Evolutionary conservation across 345 rosid species (phyloP), one percentile per base, ranked within the genome.

Genomic region (Schrenkiella parvula): DNA sequence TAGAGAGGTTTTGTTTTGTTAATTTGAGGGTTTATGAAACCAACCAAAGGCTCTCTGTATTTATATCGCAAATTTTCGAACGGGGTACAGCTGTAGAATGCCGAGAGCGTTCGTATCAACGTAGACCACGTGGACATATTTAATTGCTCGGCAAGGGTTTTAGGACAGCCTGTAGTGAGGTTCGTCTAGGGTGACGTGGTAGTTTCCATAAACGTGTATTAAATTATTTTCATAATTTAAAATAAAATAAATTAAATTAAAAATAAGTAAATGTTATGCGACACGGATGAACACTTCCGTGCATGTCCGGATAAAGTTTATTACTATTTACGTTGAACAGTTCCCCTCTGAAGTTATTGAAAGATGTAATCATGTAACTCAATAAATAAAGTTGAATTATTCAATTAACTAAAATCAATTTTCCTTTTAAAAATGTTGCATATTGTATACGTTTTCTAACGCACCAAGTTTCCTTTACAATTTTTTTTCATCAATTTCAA

Each of bases 151-250:
- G 18, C 13, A 11, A 43, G 37, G 12, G 37, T 70, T 22, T 44
- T 17, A n/a, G 68, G 68, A 67, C 80, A 77, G 77, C 64, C 77
- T 77, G 80, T 71, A 42, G 34, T 41, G 34, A 71, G 68, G 73
- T 66, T 66, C 38, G 26, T 34, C 11, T 65, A 66, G 69, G 31
- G 63, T 77, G 80, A 77, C 80, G 80, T 77, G 80, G 80, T 29
- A 26, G 9, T 64, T 32, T 56, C 53, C 55, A 12, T 25, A 68
- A 52, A 58, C 51, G 62, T 68, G 64, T 55, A 51, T 66, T 34
- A 14, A 44, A 35, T 18, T 8, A 17, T 32, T 34, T 62, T 53
- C 9, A 35, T 18, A 34, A 11, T 11, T 37, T 11, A 13, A 12
- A 7, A 10, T 0, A n/a, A 47, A 15, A 6, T 6, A 6, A 37